Evolutionary conservation across 225 moss, liverwort and hornwort genomes (phyloP), one percentile per base, ranked within the genome.

Genomic region (Rhytidiadelphus loreus): DNA sequence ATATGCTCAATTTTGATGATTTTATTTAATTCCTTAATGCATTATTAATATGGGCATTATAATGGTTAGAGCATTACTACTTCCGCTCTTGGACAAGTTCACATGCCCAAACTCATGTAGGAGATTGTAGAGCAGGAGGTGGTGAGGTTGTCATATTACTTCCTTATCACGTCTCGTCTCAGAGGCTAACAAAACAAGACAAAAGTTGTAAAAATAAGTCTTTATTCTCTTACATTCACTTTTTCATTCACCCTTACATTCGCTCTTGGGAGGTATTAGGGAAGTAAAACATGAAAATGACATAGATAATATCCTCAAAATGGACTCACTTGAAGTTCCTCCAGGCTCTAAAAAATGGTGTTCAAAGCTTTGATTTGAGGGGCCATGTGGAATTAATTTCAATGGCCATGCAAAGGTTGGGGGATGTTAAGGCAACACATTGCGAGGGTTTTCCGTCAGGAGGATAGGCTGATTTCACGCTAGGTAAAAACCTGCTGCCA

Each of bases 391-490:
- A 70, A 71, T 26, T 3, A 43, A 9, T 9, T 15, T 71, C 2
- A 4, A 43, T 43, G 16, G 26, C 4, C 5, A 2, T 16, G 0
- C 0, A 28, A 2, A 1, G 2, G 3, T 16, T 9, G 71, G 2
- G 10, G n/a, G n/a, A n/a, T n/a, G n/a, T n/a, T n/a, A n/a, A n/a
- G n/a, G n/a, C n/a, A n/a, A n/a, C n/a, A n/a, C n/a, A n/a, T n/a
- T n/a, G n/a, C n/a, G n/a, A n/a, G n/a, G n/a, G n/a, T n/a, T n/a
- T n/a, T n/a, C n/a, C n/a, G n/a, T n/a, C n/a, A n/a, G n/a, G n/a
- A n/a, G n/a, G n/a, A n/a, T n/a, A n/a, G n/a, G n/a, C n/a, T n/a
- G n/a, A n/a, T n/a, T n/a, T n/a, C n/a, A n/a, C n/a, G n/a, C n/a
- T n/a, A n/a, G n/a, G n/a, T n/a, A n/a, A n/a, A n/a, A n/a, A n/a